Evolutionary conservation across 2,329 filamentous ascomycete species (phyloP).

Genomic region (Diaporthe aspalathi): DNA sequence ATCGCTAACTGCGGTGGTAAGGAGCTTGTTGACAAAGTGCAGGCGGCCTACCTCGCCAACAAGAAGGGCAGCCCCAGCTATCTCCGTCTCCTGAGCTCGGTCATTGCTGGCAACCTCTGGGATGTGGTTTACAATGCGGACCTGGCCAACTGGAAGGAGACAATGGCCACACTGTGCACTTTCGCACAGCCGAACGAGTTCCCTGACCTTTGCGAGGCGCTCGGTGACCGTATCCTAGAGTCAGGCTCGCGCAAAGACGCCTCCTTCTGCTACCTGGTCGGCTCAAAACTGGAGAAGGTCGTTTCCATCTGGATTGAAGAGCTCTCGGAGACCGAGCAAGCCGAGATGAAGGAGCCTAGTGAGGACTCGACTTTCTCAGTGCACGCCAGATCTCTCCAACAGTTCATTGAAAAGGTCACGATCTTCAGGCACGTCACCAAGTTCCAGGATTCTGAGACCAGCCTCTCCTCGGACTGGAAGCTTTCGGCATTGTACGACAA

Average conservation of each 20-base stretch:
- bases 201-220: constrained; percentile 91
- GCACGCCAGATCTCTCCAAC: constrained; percentile 87
- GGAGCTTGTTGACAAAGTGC: constrained; percentile 92
- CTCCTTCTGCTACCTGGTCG: constrained; percentile 95
- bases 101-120: constrained; percentile 97
- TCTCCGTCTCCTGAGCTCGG: constrained; percentile 86
- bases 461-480: constrained; percentile 85
- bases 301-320: constrained; percentile 94
- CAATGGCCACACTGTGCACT: constrained; percentile 95
- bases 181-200: constrained; percentile 94
- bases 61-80: constrained; percentile 90
- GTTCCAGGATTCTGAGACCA: constrained; percentile 83
- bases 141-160: constrained; percentile 93
- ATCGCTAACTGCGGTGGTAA: constrained; percentile 97
- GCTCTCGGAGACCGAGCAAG: constrained; percentile 84
- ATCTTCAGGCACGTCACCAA: constrained; percentile 95
- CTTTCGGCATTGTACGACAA: constrained; percentile 89
- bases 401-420: constrained; percentile 98
- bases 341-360: constrained; percentile 74
- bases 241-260: constrained; percentile 85
- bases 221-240: constrained; percentile 91
- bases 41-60: constrained; percentile 87
- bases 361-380: constrained; percentile 90
- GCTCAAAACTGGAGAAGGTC: constrained; percentile 97
- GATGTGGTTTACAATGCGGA: constrained; percentile 98